Base-by-base conservation (phyloP, 2,329 filamentous ascomycete species). In the Nigrospora osmanthi region DNA sequence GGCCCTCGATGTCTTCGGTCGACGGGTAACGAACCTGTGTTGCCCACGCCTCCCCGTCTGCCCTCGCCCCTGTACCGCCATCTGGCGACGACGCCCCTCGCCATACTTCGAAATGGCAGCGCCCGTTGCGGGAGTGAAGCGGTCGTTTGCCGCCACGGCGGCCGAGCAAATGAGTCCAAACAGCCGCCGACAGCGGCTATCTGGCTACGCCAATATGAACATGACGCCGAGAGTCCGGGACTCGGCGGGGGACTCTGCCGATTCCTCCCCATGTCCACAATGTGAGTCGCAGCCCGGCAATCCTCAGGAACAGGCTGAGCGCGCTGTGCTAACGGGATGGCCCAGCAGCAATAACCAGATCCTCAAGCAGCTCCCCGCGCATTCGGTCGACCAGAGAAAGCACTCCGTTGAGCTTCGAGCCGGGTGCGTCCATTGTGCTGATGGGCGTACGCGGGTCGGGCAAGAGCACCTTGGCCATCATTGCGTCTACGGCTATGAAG, bases 391-490 rank as follows among this genome's bases (percentile, higher is more conserved):
- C 55, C 33, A 38, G 31, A n/a, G 33, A 34, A 15, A 16, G 39
- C 14, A 30, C 41, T 15, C 35, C 39, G 12, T 19, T 30, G 14
- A 43, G 42, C 16, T 86, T 85, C 55, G 65, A 70, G 10, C 61
- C 71, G 11, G 75, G 85, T 67, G 80, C 83, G 2, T 88, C 86
- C 1, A 80, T 90, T 45, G 76, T 89, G 7, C 70, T 90, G 15
- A 75, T 86, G 17, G 86, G 86, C 2, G 80, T 88, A 45, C 79
- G 83, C 13, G 86, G 85, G 11, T 80, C 83, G 6, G 86, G 86
- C 14, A 89, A 89, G 61, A 85, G 84, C 2, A 88, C 83, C 2
- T 68, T 90, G 11, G 86, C 82, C 13, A 77, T 90, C 40, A 87
- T 90, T 49, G 82, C 85, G 6, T 85, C 85, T 0, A 81, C 81